Evolutionary conservation across 306 rosid species (phyloP).

Genomic region (Gastrolobium bilobum): DNA sequence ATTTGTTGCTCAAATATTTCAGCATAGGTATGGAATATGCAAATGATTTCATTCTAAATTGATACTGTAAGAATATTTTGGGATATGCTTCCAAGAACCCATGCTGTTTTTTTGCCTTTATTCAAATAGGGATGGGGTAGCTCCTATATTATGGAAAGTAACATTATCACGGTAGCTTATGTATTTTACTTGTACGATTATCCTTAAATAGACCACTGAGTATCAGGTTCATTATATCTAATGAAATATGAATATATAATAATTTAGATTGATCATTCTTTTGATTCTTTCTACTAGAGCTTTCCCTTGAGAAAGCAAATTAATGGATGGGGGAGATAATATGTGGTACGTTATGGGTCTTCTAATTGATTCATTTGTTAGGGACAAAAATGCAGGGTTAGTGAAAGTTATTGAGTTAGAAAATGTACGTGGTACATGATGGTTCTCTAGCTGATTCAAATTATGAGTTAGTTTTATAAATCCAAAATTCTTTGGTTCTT

Average conservation of each 20-base stretch:
- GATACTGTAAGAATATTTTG: constrained; percentile 17
- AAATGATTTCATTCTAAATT: constrained; percentile 1
- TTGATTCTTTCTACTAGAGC: constrained; percentile 13
- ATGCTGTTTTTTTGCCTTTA: constrained; percentile 16
- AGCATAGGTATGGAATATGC: constrained; percentile 78
- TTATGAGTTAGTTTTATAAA: constrained; percentile 35
- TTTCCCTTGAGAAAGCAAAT: not conserved
- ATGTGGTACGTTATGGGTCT: constrained; percentile 26
- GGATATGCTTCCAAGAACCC: constrained; percentile 26
- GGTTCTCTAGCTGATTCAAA: constrained; percentile 22
- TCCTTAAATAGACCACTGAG: constrained; percentile 17
- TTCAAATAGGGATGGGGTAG: not conserved
- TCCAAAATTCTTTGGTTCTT: constrained; percentile 23
- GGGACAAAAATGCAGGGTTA: constrained; percentile 13
- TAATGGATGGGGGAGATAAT: not conserved
- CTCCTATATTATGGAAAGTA: constrained; percentile 10
- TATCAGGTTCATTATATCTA: constrained; percentile 26
- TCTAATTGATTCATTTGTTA: constrained; percentile 35
- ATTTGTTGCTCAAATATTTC: constrained; percentile 98
- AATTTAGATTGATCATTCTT: constrained; percentile 20
- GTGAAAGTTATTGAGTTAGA: constrained; percentile 19
- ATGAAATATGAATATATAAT: not conserved
- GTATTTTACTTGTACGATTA: constrained; percentile 29
- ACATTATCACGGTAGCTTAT: not conserved
- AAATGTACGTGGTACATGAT: not conserved